Percentiles rank a stretch among this genome's conserved stretches.
Conservation (phyloP, 148 eudicot species). For the Simmondsia chinensis region DNA sequence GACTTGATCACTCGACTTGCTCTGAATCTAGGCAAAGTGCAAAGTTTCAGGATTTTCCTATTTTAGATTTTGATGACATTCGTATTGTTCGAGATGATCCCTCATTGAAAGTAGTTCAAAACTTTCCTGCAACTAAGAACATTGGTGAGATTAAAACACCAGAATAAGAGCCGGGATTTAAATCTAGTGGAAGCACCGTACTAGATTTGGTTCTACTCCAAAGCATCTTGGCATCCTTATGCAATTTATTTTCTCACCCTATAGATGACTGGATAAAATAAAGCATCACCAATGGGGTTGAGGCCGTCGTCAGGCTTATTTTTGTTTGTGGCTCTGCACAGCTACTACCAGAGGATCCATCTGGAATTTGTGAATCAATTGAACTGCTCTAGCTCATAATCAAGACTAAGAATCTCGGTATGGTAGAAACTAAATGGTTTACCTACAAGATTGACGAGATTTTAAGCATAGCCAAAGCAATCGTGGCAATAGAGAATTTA, state of each 20-base stretch:
- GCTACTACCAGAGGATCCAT: too few species aligned
- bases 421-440: too few species aligned
- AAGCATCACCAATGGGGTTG: background rate
- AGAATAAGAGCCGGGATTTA: too few species aligned
- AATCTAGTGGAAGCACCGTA: too few species aligned
- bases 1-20: background rate
- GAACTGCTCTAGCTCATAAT: background rate
- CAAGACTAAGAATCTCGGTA: too few species aligned
- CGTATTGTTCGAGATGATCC: too few species aligned
- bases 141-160: too few species aligned
- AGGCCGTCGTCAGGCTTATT: background rate
- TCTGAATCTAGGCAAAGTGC: background rate
- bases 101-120: too few species aligned
- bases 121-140: too few species aligned
- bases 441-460: too few species aligned
- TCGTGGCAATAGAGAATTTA: too few species aligned
- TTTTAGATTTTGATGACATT: background rate
- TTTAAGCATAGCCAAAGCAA: too few species aligned
- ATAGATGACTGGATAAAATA: background rate
- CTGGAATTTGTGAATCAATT: background rate
- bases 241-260: background rate
- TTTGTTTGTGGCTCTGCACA: background rate
- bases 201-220: background rate
- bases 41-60: background rate
- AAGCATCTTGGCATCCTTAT: background rate